Evolutionary conservation across 2,329 filamentous ascomycete species (phyloP).

Genomic region (Fusarium sp.): DNA sequence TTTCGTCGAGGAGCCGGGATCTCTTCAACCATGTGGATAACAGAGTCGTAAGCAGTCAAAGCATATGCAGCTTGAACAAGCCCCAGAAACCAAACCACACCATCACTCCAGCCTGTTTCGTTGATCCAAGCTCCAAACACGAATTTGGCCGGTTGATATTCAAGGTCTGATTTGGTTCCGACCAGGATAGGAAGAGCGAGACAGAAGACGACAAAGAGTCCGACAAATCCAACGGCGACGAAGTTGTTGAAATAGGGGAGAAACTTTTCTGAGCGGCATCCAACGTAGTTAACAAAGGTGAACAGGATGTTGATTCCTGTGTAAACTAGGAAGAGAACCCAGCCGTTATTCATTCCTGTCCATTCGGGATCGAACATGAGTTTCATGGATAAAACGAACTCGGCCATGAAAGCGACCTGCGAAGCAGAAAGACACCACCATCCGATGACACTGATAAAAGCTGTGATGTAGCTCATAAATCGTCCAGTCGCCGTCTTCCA

Average conservation of each 20-base stretch:
- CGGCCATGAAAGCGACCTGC: constrained; percentile 68
- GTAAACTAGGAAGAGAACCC: constrained; percentile 69
- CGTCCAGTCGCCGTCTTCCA: constrained; percentile 58
- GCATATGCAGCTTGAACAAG: constrained; percentile 69
- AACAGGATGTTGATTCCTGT: constrained; percentile 63
- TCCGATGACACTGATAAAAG: constrained; percentile 71
- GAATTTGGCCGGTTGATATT: constrained; percentile 64
- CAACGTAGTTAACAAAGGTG: constrained; percentile 64
- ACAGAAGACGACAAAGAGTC: constrained; percentile 65
- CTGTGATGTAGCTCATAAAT: constrained; percentile 67
- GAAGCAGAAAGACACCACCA: constrained; percentile 71
- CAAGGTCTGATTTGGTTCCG: constrained; percentile 57
- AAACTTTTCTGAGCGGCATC: constrained; percentile 60
- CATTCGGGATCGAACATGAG: constrained; percentile 64
- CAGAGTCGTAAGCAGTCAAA: constrained; percentile 65
- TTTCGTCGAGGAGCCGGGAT: constrained; percentile 65
- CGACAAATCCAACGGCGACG: constrained; percentile 65
- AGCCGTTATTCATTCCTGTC: constrained; percentile 59
- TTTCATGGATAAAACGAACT: constrained; percentile 67
- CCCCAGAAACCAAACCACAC: constrained; percentile 68
- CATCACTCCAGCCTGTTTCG: constrained; percentile 63
- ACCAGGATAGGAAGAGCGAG: constrained; percentile 65
- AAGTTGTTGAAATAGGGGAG: constrained; percentile 67
- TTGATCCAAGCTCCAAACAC: constrained; percentile 65
- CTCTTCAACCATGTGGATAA: constrained; percentile 71